phyloP scores from a whole-genome alignment of 2,329 filamentous ascomycete species.

The Pyrenophora teres region DNA sequence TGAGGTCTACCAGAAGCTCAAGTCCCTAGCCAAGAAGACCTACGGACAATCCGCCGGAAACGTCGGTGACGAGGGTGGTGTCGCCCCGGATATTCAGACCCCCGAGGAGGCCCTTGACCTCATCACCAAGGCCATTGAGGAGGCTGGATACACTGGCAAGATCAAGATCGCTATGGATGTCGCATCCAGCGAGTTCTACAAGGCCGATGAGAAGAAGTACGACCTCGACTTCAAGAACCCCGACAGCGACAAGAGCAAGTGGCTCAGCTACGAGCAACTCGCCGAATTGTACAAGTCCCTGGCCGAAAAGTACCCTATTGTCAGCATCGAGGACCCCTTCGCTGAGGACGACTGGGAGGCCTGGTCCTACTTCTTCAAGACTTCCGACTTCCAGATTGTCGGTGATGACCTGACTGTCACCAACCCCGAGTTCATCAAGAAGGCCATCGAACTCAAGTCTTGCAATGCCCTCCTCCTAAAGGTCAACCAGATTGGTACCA shows the following conservation, averaged over 20 bases:
- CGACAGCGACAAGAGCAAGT: constrained; percentile 92
- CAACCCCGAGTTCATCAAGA: constrained; percentile 99
- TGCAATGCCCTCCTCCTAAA: constrained; percentile 98
- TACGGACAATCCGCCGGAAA: constrained; percentile 99
- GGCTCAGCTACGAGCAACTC: constrained; percentile 98
- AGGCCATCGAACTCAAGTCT: constrained; percentile 98
- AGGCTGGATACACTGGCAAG: constrained; percentile 93
- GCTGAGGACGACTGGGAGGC: constrained; percentile 99
- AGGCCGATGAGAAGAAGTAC: constrained; percentile 94
- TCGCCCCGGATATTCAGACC: constrained; percentile 97
- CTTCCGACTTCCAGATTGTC: constrained; percentile 96
- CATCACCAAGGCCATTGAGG: constrained; percentile 91
- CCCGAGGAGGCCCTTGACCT: constrained; percentile 95
- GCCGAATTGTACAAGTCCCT: constrained; percentile 88
- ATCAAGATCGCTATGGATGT: constrained; percentile 99
- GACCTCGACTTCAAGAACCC: constrained; percentile 99
- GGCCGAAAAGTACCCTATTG: constrained; percentile 94
- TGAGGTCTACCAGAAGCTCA: constrained; percentile 98
- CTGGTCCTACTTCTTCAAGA: constrained; percentile 99
- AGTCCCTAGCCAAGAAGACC: constrained; percentile 97
- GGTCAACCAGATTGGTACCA: constrained; percentile 99
- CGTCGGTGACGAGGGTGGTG: constrained; percentile 99
- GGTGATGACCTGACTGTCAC: constrained; percentile 98
- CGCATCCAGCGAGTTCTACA: constrained; percentile 99
- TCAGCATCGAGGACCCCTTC: constrained; percentile 98